These are phyloP conservation scores for Sphagnum fallax DNA, from an alignment of 228 moss, liverwort and hornwort genomes.

Conservation along the genomic window DNA sequence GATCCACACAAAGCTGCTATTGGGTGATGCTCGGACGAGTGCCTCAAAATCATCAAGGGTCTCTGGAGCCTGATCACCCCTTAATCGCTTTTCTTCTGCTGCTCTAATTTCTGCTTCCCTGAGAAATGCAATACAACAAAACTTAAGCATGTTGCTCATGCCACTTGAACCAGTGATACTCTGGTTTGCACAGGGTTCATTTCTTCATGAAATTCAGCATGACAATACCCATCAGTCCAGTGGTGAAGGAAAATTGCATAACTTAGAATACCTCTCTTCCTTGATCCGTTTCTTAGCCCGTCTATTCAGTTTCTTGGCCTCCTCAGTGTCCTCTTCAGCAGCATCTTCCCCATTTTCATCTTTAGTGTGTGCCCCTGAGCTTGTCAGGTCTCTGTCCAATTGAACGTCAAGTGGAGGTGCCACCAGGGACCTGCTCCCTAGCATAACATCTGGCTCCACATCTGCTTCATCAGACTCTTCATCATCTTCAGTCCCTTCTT, in stretches of 20 bases:
- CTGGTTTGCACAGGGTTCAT: no score
- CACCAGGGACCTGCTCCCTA: slow-evolving; percentile 13
- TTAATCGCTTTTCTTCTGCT: slow-evolving; percentile 79
- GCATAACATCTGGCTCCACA: slow-evolving; percentile 12
- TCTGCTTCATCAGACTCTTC: slow-evolving; percentile 33
- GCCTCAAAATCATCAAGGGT: slow-evolving; percentile 92
- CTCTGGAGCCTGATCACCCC: slow-evolving; percentile 62
- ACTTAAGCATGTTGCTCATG: no score
- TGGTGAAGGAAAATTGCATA: no score
- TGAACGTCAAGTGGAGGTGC: slow-evolving; percentile 78
- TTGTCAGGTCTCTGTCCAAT: slow-evolving; percentile 40
- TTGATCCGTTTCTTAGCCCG: slow-evolving; percentile 65
- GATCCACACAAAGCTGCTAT: slow-evolving; percentile 94
- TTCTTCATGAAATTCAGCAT: no score
- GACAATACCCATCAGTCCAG: no score
- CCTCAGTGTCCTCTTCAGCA: slow-evolving; percentile 38
- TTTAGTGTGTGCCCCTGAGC: slow-evolving; percentile 8
- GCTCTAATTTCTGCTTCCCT: slow-evolving; percentile 81
- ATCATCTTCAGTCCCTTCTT: slow-evolving; percentile 10
- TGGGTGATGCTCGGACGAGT: slow-evolving; percentile 75
- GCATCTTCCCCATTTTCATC: slow-evolving; percentile 20
- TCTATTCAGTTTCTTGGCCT: slow-evolving; percentile 38
- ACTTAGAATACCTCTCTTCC: slow-evolving; percentile 44
- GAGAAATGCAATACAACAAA: neutral
- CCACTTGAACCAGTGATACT: no score